A percentile compares a stretch with the other conserved stretches of the same genome.
Conservation (phyloP, 495 filamentous ascomycete genomes). For the Pyronema domesticum region DNA sequence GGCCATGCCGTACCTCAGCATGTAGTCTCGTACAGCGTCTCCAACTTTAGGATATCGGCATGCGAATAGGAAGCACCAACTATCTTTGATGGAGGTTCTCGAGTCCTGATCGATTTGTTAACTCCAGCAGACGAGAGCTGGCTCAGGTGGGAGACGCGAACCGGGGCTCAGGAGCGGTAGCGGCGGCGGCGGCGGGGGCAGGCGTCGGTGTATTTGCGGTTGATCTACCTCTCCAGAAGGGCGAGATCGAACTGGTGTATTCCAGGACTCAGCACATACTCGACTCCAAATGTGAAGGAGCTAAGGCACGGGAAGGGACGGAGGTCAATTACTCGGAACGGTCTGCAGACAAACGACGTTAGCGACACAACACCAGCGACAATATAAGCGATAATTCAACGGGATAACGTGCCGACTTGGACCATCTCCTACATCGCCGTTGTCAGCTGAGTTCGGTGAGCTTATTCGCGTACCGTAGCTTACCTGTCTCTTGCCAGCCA, state of each 20-base stretch:
- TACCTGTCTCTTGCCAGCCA: conserved; percentile 4
- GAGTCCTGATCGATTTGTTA: conserved; percentile 12
- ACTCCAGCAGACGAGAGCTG: background rate
- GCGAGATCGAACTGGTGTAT: conserved; percentile 51
- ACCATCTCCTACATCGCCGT: conserved; percentile 68
- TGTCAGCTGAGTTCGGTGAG: background rate
- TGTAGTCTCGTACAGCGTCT: conserved; percentile 37
- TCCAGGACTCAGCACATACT: conserved; percentile 14
- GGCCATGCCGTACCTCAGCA: background rate
- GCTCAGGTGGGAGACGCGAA: background rate
- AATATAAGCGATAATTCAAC: conserved; percentile 2
- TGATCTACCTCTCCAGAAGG: conserved; percentile 67
- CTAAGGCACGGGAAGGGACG: background rate
- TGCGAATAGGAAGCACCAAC: conserved; percentile 94
- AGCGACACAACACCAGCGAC: background rate
- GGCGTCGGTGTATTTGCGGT: conserved; percentile 8
- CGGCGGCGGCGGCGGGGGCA: conserved; percentile 13
- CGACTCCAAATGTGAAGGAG: background rate
- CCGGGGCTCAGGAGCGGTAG: conserved; percentile 1
- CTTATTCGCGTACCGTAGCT: background rate
- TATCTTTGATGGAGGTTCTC: conserved; percentile 40
- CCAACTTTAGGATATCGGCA: conserved; percentile 78
- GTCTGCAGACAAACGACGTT: conserved; percentile 28
- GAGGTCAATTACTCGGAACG: conserved; percentile 39
- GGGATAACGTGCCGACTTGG: conserved; percentile 65